Evolutionary conservation across 352 stramenopile genomes (phyloP), one percentile per base, ranked within the genome.

Genomic region (Globisporangium megalacanthum): DNA sequence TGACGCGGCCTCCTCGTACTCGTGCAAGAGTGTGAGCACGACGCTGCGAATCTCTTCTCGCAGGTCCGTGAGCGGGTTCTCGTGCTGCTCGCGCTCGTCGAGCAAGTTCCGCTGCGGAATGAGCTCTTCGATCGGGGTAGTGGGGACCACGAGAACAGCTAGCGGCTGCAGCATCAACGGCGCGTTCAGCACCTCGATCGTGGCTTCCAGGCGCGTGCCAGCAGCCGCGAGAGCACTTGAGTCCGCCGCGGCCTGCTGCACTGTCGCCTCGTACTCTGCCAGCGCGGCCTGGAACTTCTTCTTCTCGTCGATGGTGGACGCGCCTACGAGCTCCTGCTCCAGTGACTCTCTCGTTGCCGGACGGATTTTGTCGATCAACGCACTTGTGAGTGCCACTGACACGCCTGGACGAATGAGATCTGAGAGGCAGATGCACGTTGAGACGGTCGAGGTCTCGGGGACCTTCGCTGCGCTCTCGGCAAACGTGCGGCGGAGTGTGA

Each of bases 271-370:
- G 58, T 88, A 92, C 19, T 93, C 83, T 46, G 62, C 74, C 33
- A 93, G 31, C 15, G 79, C 65, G 20, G 66, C 56, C 44, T 92
- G 83, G 4, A 85, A 52, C 41, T 79, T 81, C 65, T 89, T 93
- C 64, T 89, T 93, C 20, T 93, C 83, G 20, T 93, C 83, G 41
- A 73, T 79, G 10, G 75, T 73, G 15, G 66, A 37, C 1, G 76
- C 64, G 45, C n/a, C 52, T 19, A 72, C 68, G 3, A 92, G 53
- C 35, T 86, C 76, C 48, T 88, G 75, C 59, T 93, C 83, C 2
- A 92, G 44, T 8, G 64, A 45, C 25, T 82, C 72, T 37, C 69
- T 70, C 14, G 77, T 54, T 22, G 84, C 41, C 3, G 73, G 68
- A 36, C 15, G 36, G 15, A 86, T 58, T 10, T 47, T 42, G n/a